A percentile compares a stretch with the other conserved stretches of the same genome.
These are phyloP conservation scores for Mortierella sp. DNA, from an alignment of 371 early-diverging fungal species.

Conservation along the genomic window DNA sequence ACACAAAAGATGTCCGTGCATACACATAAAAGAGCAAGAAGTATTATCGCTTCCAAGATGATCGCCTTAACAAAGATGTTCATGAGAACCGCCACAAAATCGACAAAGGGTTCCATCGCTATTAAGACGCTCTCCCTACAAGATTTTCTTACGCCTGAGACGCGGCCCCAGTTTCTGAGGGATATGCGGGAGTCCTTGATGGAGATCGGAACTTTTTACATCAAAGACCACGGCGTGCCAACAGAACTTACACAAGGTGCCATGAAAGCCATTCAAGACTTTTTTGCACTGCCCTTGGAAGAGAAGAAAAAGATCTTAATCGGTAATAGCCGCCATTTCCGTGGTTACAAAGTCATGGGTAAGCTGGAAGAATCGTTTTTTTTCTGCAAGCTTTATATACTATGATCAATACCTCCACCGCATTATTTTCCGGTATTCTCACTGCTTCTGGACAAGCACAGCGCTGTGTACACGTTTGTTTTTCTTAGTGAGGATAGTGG, in stretches of 20 bases:
- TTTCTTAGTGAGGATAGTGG: background rate
- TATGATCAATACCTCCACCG: background rate
- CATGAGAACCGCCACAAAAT: background rate
- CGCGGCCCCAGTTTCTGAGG: constrained; percentile 57
- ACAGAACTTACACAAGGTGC: constrained; percentile 54
- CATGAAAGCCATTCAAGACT: constrained; percentile 54
- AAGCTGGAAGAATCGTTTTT: constrained; percentile 19
- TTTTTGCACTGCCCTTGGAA: constrained; percentile 67
- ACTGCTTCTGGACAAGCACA: background rate
- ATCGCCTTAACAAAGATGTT: background rate
- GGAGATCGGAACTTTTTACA: constrained; percentile 72
- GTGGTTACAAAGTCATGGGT: constrained; percentile 68
- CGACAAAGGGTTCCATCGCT: constrained; percentile 6
- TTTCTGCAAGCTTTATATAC: too few relatives aligned
- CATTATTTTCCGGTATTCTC: background rate
- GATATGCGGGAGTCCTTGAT: constrained; percentile 65
- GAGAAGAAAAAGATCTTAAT: constrained; percentile 68
- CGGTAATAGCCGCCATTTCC: constrained; percentile 69
- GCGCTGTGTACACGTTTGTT: background rate
- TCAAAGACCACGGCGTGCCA: constrained; percentile 63
- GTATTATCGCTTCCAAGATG: constrained; percentile 41
- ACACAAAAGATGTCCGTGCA: constrained; percentile 2
- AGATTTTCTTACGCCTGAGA: constrained; percentile 19
- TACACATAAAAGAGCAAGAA: constrained; percentile 66
- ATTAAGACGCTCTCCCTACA: constrained; percentile 37